Evolutionary conservation across 164 flowering plant genomes (phyloP).

Genomic region (Euptelea pleiosperma): DNA sequence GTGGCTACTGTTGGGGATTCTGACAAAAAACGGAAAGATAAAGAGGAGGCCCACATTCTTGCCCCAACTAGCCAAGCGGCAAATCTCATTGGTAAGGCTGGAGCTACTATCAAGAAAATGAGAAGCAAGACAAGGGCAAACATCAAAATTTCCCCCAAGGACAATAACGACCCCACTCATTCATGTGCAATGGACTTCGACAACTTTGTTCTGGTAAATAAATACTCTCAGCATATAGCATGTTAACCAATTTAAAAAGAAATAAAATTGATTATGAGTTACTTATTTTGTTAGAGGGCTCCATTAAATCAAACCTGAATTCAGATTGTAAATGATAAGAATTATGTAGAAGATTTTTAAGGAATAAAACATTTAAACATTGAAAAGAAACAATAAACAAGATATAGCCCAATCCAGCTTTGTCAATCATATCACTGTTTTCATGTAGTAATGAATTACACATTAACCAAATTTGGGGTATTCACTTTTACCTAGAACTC

Average conservation of each 20-base stretch:
- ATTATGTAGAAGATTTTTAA: too few species aligned
- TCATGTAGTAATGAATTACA: too few species aligned
- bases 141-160: conserved; percentile 68
- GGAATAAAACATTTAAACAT: too few species aligned
- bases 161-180: conserved; percentile 65
- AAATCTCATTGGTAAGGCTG: conserved; percentile 87
- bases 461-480: too few species aligned
- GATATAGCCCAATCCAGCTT: too few species aligned
- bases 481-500: too few species aligned
- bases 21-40: conserved; percentile 48
- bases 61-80: conserved; percentile 94
- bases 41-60: conserved; percentile 75
- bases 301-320: too few species aligned
- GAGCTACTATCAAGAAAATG: conserved; percentile 72
- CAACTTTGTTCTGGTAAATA: conserved; percentile 80
- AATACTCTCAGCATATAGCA: not conserved
- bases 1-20: conserved; percentile 41
- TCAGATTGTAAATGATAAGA: too few species aligned
- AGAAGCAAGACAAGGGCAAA: conserved; percentile 64
- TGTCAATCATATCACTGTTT: too few species aligned
- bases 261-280: not conserved
- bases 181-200: conserved; percentile 90
- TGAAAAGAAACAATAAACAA: too few species aligned
- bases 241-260: not conserved
- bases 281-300: too few species aligned